A percentile compares a stretch with the other conserved stretches of the same genome.
phyloP scores from a whole-genome alignment of 441 rosid species.

The Rhodomyrtus psidioides region DNA sequence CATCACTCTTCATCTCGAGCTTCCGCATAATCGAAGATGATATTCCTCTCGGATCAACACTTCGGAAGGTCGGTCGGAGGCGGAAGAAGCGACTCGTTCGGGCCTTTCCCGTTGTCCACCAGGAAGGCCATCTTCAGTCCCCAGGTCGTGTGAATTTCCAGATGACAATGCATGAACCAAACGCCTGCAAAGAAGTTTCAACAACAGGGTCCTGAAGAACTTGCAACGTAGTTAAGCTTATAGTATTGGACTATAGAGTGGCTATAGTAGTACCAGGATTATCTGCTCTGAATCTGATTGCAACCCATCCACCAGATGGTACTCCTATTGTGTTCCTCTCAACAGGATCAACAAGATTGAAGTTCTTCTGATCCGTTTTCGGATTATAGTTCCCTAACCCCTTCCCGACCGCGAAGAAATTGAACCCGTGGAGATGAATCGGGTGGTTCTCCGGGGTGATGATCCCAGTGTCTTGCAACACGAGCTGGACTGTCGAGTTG shows the following conservation, averaged over 20 bases:
- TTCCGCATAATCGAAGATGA: background rate
- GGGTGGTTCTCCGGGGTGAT: conserved; percentile 6
- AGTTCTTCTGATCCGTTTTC: background rate
- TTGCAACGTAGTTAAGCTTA: background rate
- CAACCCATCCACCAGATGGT: conserved; percentile 10
- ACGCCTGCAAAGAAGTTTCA: background rate
- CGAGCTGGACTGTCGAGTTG: conserved; percentile 3
- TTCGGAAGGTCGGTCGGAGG: conserved; percentile 11
- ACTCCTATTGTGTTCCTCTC: conserved; percentile 12
- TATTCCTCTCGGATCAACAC: background rate
- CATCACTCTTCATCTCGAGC: background rate
- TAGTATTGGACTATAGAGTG: background rate
- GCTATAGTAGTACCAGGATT: background rate
- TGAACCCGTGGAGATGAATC: conserved; percentile 7
- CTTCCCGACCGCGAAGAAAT: conserved; percentile 4
- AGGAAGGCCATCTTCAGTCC: conserved; percentile 15
- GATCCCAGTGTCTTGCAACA: conserved; percentile 9
- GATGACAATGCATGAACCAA: conserved; percentile 6
- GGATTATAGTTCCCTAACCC: conserved; percentile 10
- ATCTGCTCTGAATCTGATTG: conserved; percentile 11
- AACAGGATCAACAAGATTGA: conserved; percentile 8
- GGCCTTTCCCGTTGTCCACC: conserved; percentile 9
- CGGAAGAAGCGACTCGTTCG: conserved; percentile 3
- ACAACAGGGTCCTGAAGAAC: background rate
- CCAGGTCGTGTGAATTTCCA: conserved; percentile 14